Evolutionary conservation across 202 grass and related monocot genomes (phyloP), one percentile per base, ranked within the genome.

Genomic region (Alloteropsis angusta): DNA sequence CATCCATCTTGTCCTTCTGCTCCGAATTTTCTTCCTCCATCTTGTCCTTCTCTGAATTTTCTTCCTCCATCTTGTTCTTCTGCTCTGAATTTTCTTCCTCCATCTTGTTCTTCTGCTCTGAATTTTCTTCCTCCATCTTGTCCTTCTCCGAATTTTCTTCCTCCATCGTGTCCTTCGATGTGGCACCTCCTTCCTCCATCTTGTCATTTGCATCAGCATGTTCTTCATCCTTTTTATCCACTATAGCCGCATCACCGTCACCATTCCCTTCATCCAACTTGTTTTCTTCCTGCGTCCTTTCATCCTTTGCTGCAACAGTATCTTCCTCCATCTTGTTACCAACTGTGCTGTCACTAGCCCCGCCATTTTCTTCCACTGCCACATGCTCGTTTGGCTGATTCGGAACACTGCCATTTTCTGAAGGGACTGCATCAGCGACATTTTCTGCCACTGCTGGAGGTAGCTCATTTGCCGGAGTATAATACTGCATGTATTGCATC

Each of bases 401-500:
- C 25, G 69, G 42, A 78, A 17, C 84, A 78, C 45, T 34, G 11
- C 74, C 81, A 44, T 75, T 87, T 50, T 63, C 81, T 67, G 57
- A 30, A 77, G 83, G 75, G 14, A 38, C 19, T 71, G 60, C 52
- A 85, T 71, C 77, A 32, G 53, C 57, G 69, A 26, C 60, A 28
- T 81, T 88, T 57, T 71, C 86, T 50, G 55, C 28, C 12, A 16
- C 72, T 50, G 56, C 42, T 39, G 64, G 68, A 57, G 59, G 68
- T 45, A 42, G 65, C 45, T 45, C 85, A 73, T 88, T 86, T 83
- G 70, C 79, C 9, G 73, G 50, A 39, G 59, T 67, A 77, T 90
- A 85, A 71, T 89, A 87, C 48, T 90, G 91, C 78, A 94, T 86
- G 42, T 71, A 86, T 47, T 98, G 96, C 82, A 94, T 88, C 96